Base-by-base conservation (phyloP, 495 filamentous ascomycete species). In the Physcia stellaris region DNA sequence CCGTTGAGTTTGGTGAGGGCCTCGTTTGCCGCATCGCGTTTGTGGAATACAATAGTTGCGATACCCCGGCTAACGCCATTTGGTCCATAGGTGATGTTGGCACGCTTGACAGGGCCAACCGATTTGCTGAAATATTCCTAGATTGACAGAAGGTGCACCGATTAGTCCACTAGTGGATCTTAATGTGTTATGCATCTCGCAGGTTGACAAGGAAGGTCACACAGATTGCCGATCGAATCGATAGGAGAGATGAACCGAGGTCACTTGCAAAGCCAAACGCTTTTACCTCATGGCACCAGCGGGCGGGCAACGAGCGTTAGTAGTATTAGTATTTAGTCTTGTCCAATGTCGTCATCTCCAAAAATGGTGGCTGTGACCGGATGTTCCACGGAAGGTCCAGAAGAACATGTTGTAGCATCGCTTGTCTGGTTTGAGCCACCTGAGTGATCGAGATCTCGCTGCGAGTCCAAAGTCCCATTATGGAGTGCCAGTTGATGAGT, bases 51-150 rank as follows among this genome's bases (percentile, higher is more conserved):
- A 46, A 87, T 76, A 6, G 77, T 80, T 34, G 86, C 84, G 47
- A 86, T 78, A 38, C 90, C 90, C 57, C 86, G 83, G 70, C 87
- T 95, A 22, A 70, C 70, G 35, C 90, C 87, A 53, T 84, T 85
- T 30, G 87, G 83, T 51, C 87, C 88, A 60, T 96, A 96, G 23
- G 82, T 85, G 50, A 98, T 69, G 53, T 83, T 74, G 34, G 83
- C 82, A 59, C 70, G 75, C 70, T 86, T 94, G 59, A 95, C 80
- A 35, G 83, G 78, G 31, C 88, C 92, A 63, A 92, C 72, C 52
- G 82, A 79, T 57, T 83, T 80, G 52, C 66, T 58, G 63, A 98
- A 94, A 61, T 94, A 98, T 66, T 96, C 90, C 90, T 98, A 88
- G 64, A 64, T 49, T 53, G 50, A 43, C 18, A 47, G 40, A 53